Percentiles rank a stretch among this genome's conserved stretches.
Conservation (phyloP, 331 rosid genomes). For the Rhamnella rubrinervis region DNA sequence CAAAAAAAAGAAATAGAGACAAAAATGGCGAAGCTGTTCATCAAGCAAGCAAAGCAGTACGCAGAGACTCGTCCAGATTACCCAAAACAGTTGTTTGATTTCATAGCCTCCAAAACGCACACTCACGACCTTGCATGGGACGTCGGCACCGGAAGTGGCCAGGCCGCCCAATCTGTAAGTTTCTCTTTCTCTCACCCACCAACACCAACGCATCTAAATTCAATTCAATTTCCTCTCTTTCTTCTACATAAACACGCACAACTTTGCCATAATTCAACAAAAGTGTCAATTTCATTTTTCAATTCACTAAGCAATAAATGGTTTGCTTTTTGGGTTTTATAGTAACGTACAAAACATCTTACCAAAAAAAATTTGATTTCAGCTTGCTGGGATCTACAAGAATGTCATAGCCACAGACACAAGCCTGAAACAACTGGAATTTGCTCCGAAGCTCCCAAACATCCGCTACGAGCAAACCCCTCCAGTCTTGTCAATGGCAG, state of each 20-base stretch:
- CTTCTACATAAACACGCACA: no score
- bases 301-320: background rate
- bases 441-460: conserved; percentile 53
- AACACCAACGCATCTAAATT: no score
- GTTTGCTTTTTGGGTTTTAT: background rate
- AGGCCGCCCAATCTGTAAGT: conserved; percentile 67
- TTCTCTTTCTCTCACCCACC: background rate
- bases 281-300: no score
- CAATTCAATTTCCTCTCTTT: background rate
- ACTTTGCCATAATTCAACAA: no score
- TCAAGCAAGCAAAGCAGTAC: conserved; percentile 59
- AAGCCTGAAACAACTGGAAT: conserved; percentile 53
- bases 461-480: conserved; percentile 57
- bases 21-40: conserved; percentile 52
- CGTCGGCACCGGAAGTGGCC: conserved; percentile 80
- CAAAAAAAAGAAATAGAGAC: background rate
- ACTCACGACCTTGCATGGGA: conserved; percentile 71
- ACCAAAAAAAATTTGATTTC: conserved; percentile 6
- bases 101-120: conserved; percentile 69
- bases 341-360: background rate
- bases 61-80: conserved; percentile 51
- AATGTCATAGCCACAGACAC: conserved; percentile 69
- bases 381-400: conserved; percentile 59
- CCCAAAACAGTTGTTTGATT: conserved; percentile 53
- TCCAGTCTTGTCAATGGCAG: conserved; percentile 44